These are phyloP conservation scores for Lachancea nothofagi DNA, from an alignment of 805 yeast genomes.

Conservation along the genomic window DNA sequence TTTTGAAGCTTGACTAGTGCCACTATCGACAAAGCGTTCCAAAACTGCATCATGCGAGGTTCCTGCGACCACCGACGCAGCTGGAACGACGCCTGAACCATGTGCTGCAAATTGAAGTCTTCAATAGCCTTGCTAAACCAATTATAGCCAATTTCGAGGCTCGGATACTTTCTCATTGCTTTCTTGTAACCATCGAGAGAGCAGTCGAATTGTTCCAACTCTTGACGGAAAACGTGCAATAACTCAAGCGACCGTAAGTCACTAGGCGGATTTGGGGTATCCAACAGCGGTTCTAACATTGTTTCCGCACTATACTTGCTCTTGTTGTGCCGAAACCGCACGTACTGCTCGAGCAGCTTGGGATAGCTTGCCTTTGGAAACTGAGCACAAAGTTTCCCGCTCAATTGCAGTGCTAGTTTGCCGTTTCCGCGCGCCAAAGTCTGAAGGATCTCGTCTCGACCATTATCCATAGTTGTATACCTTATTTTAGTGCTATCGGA, in stretches of 20 bases:
- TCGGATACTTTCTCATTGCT: conserved; percentile 53
- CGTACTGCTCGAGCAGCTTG: conserved; percentile 32
- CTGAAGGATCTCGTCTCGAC: conserved; percentile 3
- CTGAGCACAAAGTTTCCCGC: conserved; percentile 39
- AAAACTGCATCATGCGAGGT: conserved; percentile 38
- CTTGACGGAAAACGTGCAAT: conserved; percentile 41
- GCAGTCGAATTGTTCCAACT: conserved; percentile 36
- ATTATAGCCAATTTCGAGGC: conserved; percentile 39
- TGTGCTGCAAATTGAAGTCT: conserved; percentile 42
- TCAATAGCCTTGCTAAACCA: conserved; percentile 57
- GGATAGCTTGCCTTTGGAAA: conserved; percentile 55
- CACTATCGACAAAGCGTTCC: conserved; percentile 49
- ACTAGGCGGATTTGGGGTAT: conserved; percentile 28
- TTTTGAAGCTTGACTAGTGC: conserved; percentile 40
- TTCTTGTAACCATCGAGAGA: conserved; percentile 49
- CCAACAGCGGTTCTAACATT: conserved; percentile 22
- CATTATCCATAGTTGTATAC: not conserved
- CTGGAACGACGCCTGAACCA: conserved; percentile 50
- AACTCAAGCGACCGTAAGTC: conserved; percentile 50
- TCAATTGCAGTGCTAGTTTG: conserved; percentile 10
- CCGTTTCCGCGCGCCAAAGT: conserved; percentile 5
- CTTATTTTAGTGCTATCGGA: not conserved
- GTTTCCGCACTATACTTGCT: conserved; percentile 31
- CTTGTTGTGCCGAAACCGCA: conserved; percentile 27
- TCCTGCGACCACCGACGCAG: conserved; percentile 34